Evolutionary conservation across 495 filamentous ascomycete genomes (phyloP).

Genomic region (Hyaloscypha variabilis): DNA sequence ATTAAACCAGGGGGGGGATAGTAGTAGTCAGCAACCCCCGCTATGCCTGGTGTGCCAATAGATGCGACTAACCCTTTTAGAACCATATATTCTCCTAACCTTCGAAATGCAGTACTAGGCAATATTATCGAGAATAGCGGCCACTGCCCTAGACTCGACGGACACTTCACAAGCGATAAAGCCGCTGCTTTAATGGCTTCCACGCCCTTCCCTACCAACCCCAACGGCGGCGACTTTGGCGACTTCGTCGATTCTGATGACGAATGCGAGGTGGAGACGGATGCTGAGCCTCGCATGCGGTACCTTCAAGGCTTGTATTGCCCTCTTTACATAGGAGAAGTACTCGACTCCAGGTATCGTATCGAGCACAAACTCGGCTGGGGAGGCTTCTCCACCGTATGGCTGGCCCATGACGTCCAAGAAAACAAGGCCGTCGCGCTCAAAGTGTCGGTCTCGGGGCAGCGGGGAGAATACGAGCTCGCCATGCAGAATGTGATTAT

Average conservation of each 20-base stretch:
- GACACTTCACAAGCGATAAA: neutral
- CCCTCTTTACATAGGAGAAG: slow-evolving; percentile 13
- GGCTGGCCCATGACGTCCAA: slow-evolving; percentile 18
- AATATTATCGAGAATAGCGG: too few relatives aligned
- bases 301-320: slow-evolving; percentile 10
- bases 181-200: neutral
- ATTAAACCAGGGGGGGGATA: too few relatives aligned
- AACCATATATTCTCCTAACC: too few relatives aligned
- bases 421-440: slow-evolving; percentile 15
- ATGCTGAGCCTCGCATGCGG: slow-evolving; percentile 9
- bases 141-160: too few relatives aligned
- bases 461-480: neutral
- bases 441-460: slow-evolving; percentile 6
- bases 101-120: too few relatives aligned
- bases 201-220: neutral
- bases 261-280: slow-evolving; percentile 13
- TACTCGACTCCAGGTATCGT: slow-evolving; percentile 10
- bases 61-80: too few relatives aligned
- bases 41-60: too few relatives aligned
- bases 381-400: slow-evolving; percentile 21
- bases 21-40: too few relatives aligned
- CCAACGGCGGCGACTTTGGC: slow-evolving; percentile 3
- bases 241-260: slow-evolving; percentile 13
- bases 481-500: slow-evolving; percentile 9
- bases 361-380: slow-evolving; percentile 22